These are phyloP conservation scores for Astrothelium subdiscretum DNA, from an alignment of 495 filamentous ascomycete species.

Conservation along the genomic window DNA sequence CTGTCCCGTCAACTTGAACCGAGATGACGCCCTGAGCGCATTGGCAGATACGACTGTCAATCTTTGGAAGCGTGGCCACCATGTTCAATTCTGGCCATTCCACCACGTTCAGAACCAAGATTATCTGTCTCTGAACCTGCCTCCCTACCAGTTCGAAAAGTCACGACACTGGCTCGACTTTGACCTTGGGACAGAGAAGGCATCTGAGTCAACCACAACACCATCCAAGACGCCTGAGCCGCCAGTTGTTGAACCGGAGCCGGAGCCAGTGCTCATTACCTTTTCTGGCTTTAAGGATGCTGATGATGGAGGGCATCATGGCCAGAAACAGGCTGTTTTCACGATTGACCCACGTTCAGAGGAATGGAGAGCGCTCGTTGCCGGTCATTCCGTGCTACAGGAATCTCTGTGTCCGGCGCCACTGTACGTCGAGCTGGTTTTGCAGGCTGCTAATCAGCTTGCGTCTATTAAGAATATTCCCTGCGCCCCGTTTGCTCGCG, in stretches of 20 bases:
- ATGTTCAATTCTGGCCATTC: constrained; percentile 37
- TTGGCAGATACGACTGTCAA: constrained; percentile 33
- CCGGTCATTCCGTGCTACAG: constrained; percentile 30
- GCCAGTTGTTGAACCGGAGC: not conserved
- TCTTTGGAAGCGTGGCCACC: constrained; percentile 38
- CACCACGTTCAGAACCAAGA: constrained; percentile 28
- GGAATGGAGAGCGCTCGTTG: constrained; percentile 4
- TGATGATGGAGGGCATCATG: not conserved
- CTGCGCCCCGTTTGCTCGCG: not conserved
- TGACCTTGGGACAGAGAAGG: not conserved
- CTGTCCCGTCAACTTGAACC: constrained; percentile 29
- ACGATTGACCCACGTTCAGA: not conserved
- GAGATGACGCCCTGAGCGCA: constrained; percentile 16
- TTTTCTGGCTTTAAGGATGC: not conserved
- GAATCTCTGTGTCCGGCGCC: constrained; percentile 32
- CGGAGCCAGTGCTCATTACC: not conserved
- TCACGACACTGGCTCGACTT: constrained; percentile 27
- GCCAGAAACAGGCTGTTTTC: not conserved
- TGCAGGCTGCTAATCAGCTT: not conserved
- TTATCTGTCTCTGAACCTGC: constrained; percentile 21
- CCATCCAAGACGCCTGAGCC: not conserved
- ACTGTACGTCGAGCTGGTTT: constrained; percentile 34
- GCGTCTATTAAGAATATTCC: not conserved
- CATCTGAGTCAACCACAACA: not conserved
- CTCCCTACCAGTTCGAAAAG: constrained; percentile 33